Base-by-base conservation (phyloP, 768 basidiomycete species). In the Termitomyces eurrhizus region DNA sequence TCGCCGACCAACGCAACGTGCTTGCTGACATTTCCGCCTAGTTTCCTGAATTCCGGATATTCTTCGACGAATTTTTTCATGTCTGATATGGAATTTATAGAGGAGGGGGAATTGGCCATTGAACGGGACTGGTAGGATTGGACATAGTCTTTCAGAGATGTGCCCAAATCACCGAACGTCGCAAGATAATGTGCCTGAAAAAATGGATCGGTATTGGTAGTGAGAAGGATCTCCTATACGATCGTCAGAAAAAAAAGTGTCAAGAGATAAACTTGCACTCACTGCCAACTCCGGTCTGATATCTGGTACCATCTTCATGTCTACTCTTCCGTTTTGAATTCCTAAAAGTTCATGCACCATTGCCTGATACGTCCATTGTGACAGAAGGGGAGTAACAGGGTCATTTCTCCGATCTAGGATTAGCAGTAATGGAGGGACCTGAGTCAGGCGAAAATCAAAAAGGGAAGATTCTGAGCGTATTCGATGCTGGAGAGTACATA, bases 361-460 rank as follows among this genome's bases (percentile, higher is more conserved):
- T 1, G 96, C 97, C 72, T 98, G 96, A 75, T 98, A 98, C 29
- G 97, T 98, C 97, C 97, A 98, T 73, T 98, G 97, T 2, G 93
- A 93, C 35, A 98, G 80, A 41, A 98, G 76, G 4, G 97, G 97
- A 0, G 97, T 98, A 6, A 98, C 93, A 2, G 97, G 97, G 69
- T 99, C 97, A 73, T 97, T 98, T 64, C 96, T 80, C 63, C 97
- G 84, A 75, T 99, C 97, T 58, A 99, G 81, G 64, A 99, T 92
- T 54, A 99, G 81, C 37, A 99, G 77, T 48, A 98, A 70, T 7
- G 97, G 97, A 2, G 93, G 83, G 8, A 93, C 87, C 72, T 94
- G 92, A 2, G 92, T 93, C 42, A 87, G 79, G 51, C 95, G 84
- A 72, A 98, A 98, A 69, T 98, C 94, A 73, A 98, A 99, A 32